Conservation (phyloP, 1,284 basidiomycete genomes). For the Trichosporon sp. region DNA sequence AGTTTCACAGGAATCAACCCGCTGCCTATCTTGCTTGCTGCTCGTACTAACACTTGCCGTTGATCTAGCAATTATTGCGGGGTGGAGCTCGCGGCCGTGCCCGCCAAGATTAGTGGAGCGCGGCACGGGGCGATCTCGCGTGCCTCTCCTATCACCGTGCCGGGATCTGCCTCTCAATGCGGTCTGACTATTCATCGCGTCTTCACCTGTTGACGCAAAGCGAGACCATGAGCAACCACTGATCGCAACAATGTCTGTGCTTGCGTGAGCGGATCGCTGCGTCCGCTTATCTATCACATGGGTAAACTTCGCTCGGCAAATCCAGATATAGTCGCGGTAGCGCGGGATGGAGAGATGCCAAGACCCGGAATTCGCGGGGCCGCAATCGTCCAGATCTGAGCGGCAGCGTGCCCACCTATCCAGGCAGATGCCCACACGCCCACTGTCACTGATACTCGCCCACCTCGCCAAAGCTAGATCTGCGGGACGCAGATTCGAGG, state of each 20-base stretch:
- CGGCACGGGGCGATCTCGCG: neutral
- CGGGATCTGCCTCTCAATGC: neutral
- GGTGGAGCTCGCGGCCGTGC: neutral
- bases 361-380: neutral
- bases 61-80: neutral
- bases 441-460: neutral
- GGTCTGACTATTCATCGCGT: too few relatives aligned
- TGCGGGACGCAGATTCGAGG: neutral
- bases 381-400: neutral
- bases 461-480: too few relatives aligned
- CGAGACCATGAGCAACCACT: neutral
- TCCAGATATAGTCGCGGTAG: neutral
- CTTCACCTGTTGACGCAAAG: too few relatives aligned
- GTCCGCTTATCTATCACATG: neutral
- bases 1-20: neutral
- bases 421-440: neutral
- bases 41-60: neutral
- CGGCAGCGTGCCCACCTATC: neutral
- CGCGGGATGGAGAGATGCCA: neutral
- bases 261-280: neutral
- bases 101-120: neutral
- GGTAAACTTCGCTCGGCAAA: neutral
- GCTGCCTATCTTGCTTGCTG: neutral
- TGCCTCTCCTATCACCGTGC: neutral
- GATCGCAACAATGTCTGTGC: neutral